A percentile compares a stretch with the other conserved stretches of the same genome.
These are phyloP conservation scores for Candida manassasensis DNA, from an alignment of 805 yeast species.

Conservation along the genomic window DNA sequence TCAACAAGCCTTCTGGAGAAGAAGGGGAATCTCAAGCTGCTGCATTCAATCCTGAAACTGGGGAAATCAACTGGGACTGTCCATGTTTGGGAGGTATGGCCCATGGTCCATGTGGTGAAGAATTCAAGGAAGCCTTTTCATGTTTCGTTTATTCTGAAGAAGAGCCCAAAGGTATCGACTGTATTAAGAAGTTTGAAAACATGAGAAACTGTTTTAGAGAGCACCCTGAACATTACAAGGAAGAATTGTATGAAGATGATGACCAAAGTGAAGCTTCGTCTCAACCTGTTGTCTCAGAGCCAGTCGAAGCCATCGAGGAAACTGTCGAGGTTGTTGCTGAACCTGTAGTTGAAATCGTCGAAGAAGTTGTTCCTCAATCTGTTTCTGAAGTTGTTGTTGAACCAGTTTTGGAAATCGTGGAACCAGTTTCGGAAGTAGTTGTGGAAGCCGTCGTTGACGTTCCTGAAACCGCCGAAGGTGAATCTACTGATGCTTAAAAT, in stretches of 20 bases:
- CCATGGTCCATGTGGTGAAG: slow-evolving; percentile 88
- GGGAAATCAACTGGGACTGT: slow-evolving; percentile 99
- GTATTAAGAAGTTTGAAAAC: slow-evolving; percentile 80
- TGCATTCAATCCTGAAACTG: slow-evolving; percentile 94
- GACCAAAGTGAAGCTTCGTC: slow-evolving; percentile 25
- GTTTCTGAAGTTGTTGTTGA: not conserved
- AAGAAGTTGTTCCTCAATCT: slow-evolving; percentile 1
- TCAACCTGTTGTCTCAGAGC: not conserved
- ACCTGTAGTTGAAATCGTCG: slow-evolving; percentile 12
- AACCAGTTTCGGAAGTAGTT: not conserved
- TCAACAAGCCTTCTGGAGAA: slow-evolving; percentile 8
- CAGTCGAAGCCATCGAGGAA: not conserved
- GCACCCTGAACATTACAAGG: slow-evolving; percentile 91
- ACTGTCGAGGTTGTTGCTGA: not conserved
- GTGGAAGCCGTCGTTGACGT: not conserved
- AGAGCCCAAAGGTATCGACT: slow-evolving; percentile 96
- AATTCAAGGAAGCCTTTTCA: slow-evolving; percentile 68
- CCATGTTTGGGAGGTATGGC: slow-evolving; percentile 99
- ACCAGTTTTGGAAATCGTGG: not conserved
- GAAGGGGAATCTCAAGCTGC: slow-evolving; percentile 44
- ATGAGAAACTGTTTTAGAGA: slow-evolving; percentile 94
- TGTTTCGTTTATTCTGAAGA: slow-evolving; percentile 91
- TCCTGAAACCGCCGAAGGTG: slow-evolving; percentile 10
- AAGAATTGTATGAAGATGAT: slow-evolving; percentile 80
- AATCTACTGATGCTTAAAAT: slow-evolving; percentile 9